Base-by-base conservation (phyloP, 768 basidiomycete genomes). In the Boletus patriciae region DNA sequence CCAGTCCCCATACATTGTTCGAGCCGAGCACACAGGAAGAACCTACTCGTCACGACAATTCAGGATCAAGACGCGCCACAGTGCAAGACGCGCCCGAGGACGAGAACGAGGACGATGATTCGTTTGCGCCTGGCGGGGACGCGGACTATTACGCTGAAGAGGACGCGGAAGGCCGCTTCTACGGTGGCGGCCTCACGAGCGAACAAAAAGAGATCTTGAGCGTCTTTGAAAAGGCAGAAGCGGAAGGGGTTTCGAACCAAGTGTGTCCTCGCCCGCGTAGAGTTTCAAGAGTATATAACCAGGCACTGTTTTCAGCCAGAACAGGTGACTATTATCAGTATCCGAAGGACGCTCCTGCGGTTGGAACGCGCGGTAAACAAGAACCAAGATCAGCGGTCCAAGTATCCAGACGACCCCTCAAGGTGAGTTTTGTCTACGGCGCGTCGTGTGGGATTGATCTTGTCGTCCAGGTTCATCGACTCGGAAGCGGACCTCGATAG, bases 331-430 rank as follows among this genome's bases (percentile, higher is more conserved):
- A 74, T 90, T 5, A 83, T 86, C 12, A 78, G 81, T 38, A 81
- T 97, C 27, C 83, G 92, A 54, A 82, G 87, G 66, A 77, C 88
- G 53, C 77, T 98, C 27, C 76, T 90, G 40, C 80, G 83, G 38
- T 88, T 99, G 64, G 95, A 98, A 73, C 83, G 93, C 41, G 86
- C 92, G 1, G 87, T 90, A 21, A 87, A 92, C 71, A 98, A 95
- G 76, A 99, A 99, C 71, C 91, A 95, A 66, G 94, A 95, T 70
- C 88, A 96, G 68, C 81, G 97, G 31, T 95, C 94, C n/a, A 97
- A 97, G 72, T 92, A 91, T 70, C 90, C 92, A 0, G 82, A 91
- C 57, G 92, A 98, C 63, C 95, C 95, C 3, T 82, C 93, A 43
- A 97, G 90, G 95, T 95, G 62, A 57, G 80, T 47, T 45, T 16